Conservation (phyloP, 805 yeast genomes). For the Candida chauliodis region DNA sequence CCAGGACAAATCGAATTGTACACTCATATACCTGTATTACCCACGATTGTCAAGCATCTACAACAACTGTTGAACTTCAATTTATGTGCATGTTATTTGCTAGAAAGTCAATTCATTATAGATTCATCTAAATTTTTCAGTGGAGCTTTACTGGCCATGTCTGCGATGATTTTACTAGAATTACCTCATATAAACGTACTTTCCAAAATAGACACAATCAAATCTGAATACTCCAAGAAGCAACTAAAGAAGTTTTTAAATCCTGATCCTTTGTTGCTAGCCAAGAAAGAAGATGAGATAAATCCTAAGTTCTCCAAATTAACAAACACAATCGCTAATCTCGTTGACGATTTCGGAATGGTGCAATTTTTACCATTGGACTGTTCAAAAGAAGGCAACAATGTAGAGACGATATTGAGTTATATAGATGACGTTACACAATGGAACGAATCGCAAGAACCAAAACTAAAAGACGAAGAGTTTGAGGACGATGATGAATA, state of each 20-base stretch:
- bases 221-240: slow-evolving; percentile 70
- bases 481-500: slow-evolving; percentile 45
- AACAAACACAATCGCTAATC: slow-evolving; percentile 77
- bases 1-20: slow-evolving; percentile 96
- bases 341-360: slow-evolving; percentile 98
- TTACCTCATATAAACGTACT: slow-evolving; percentile 91
- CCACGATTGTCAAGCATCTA: slow-evolving; percentile 82
- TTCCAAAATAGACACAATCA: slow-evolving; percentile 82
- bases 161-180: slow-evolving; percentile 94
- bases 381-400: slow-evolving; percentile 60
- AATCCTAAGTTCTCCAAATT: slow-evolving; percentile 65
- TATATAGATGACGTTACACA: slow-evolving; percentile 96
- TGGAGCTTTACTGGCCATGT: slow-evolving; percentile 96
- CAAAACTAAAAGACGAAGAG: slow-evolving; percentile 81
- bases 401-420: slow-evolving; percentile 78
- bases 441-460: slow-evolving; percentile 96
- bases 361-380: slow-evolving; percentile 93
- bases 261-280: slow-evolving; percentile 83
- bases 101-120: slow-evolving; percentile 91
- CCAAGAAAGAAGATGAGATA: slow-evolving; percentile 43
- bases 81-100: slow-evolving; percentile 85
- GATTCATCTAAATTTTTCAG: slow-evolving; percentile 91
- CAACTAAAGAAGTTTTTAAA: slow-evolving; percentile 80
- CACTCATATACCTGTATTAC: slow-evolving; percentile 91
- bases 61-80: slow-evolving; percentile 77